Conservation (phyloP, 2,329 filamentous ascomycete genomes). For the Cyphellophora attinorum region DNA sequence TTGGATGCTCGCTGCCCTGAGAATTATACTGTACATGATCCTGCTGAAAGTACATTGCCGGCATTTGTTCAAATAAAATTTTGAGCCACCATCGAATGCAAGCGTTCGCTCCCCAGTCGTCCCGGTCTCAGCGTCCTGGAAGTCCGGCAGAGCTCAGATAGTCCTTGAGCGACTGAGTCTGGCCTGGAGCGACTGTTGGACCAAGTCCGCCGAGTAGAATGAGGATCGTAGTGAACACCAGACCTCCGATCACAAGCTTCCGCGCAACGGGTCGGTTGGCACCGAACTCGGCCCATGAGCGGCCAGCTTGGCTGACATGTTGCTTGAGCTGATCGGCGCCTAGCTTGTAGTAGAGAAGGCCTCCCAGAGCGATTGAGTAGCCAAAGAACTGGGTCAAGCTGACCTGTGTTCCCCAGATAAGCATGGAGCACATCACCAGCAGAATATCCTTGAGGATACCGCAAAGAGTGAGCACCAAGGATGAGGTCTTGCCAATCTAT, state of each 20-base stretch:
- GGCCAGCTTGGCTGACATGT: slow-evolving; percentile 60
- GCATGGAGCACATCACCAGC: slow-evolving; percentile 64
- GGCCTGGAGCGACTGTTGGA: slow-evolving; percentile 35
- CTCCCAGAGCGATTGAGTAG: slow-evolving; percentile 61
- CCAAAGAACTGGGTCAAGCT: slow-evolving; percentile 63
- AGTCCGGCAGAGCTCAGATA: slow-evolving; percentile 7
- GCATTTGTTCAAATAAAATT: too few relatives aligned
- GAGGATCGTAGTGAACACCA: slow-evolving; percentile 56
- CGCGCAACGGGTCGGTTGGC: slow-evolving; percentile 65
- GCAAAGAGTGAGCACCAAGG: slow-evolving; percentile 73
- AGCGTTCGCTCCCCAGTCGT: too few relatives aligned
- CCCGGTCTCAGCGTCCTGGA: not conserved
- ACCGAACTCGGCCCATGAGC: slow-evolving; percentile 81
- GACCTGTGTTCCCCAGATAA: slow-evolving; percentile 69
- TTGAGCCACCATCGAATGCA: too few relatives aligned
- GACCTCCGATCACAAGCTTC: slow-evolving; percentile 63
- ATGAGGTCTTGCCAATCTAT: slow-evolving; percentile 80
- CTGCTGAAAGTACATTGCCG: too few relatives aligned
- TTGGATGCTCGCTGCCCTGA: too few relatives aligned
- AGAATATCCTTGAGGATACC: slow-evolving; percentile 85
- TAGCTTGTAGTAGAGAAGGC: slow-evolving; percentile 60
- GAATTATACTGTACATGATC: too few relatives aligned
- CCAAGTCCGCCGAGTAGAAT: slow-evolving; percentile 60
- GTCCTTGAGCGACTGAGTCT: slow-evolving; percentile 16
- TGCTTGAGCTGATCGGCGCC: slow-evolving; percentile 69